Evolutionary conservation across 179 eudicot genomes (phyloP).

Genomic region (Pouteria campechiana): DNA sequence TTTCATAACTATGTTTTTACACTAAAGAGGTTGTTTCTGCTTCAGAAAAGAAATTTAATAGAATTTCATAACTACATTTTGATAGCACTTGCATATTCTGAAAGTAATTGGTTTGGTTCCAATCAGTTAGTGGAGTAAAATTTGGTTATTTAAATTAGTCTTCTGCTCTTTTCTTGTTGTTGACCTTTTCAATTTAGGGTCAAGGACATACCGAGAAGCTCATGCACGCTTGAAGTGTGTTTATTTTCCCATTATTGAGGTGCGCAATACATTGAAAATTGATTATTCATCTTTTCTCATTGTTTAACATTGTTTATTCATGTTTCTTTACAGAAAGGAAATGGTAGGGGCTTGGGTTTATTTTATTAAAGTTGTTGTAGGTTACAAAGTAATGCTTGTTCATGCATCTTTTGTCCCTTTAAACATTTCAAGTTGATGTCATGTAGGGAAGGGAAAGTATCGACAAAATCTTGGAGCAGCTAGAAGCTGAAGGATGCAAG

Average conservation of each 20-base stretch:
- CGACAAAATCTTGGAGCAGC: slow-evolving; percentile 34
- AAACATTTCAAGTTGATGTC: background rate
- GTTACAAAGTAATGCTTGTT: background rate
- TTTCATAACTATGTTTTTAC: too few species aligned
- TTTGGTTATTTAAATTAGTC: too few species aligned
- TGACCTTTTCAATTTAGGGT: too few species aligned
- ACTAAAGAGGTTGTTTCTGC: too few species aligned
- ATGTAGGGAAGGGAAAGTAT: slow-evolving; percentile 57
- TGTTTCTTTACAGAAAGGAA: too few species aligned
- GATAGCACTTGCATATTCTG: too few species aligned
- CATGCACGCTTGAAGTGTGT: slow-evolving; percentile 55
- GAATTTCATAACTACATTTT: too few species aligned
- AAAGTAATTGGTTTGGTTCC: too few species aligned
- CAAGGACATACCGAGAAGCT: slow-evolving; percentile 25
- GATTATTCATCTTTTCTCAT: background rate
- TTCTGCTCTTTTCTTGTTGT: too few species aligned
- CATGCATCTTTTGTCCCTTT: background rate
- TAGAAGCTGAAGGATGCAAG: slow-evolving; percentile 29
- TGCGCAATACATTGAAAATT: slow-evolving; percentile 1
- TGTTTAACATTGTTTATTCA: too few species aligned
- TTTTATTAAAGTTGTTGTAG: background rate
- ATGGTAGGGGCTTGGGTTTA: background rate
- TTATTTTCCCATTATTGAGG: slow-evolving; percentile 59
- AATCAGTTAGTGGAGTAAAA: too few species aligned
- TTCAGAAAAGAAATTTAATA: too few species aligned